phyloP scores from a whole-genome alignment of 352 stramenopile genomes.

The Phytophthora foliorum region DNA sequence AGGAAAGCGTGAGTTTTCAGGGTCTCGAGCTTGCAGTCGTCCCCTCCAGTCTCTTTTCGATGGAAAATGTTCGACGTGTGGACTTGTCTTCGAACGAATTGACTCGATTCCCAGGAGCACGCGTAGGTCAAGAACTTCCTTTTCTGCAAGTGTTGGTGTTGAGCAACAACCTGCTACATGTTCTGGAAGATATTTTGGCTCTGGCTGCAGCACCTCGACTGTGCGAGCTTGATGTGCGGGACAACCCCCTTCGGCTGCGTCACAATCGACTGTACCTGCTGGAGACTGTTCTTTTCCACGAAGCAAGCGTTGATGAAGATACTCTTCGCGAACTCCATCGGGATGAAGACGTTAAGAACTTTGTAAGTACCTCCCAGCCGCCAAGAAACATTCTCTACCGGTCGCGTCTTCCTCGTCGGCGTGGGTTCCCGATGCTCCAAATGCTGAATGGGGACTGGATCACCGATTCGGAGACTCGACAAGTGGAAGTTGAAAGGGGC shows the following conservation, averaged over 20 bases:
- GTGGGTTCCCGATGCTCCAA: constrained; percentile 75
- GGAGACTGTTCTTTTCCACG: constrained; percentile 56
- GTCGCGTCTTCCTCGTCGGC: constrained; percentile 50
- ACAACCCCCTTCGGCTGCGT: constrained; percentile 70
- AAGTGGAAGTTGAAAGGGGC: constrained; percentile 63
- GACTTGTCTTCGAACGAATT: constrained; percentile 74
- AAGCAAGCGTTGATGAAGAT: constrained; percentile 40
- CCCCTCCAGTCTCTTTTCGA: constrained; percentile 59
- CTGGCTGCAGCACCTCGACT: constrained; percentile 56
- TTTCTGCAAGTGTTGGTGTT: constrained; percentile 64
- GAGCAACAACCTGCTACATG: constrained; percentile 63
- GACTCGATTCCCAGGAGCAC: constrained; percentile 61
- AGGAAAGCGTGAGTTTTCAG: constrained; percentile 50
- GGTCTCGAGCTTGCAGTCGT: constrained; percentile 42
- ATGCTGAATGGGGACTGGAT: constrained; percentile 73
- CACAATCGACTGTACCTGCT: constrained; percentile 80
- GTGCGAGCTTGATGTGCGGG: constrained; percentile 59
- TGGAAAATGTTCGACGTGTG: constrained; percentile 60
- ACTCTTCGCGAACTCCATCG: constrained; percentile 51
- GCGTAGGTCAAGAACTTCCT: constrained; percentile 51
- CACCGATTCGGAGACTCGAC: constrained; percentile 52
- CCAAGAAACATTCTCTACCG: constrained; percentile 44
- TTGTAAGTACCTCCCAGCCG: constrained; percentile 1
- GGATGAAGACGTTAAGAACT: constrained; percentile 46
- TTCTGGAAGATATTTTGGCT: constrained; percentile 72